Base-by-base conservation (phyloP, 179 eudicot species). In the Beta corolliflora region DNA sequence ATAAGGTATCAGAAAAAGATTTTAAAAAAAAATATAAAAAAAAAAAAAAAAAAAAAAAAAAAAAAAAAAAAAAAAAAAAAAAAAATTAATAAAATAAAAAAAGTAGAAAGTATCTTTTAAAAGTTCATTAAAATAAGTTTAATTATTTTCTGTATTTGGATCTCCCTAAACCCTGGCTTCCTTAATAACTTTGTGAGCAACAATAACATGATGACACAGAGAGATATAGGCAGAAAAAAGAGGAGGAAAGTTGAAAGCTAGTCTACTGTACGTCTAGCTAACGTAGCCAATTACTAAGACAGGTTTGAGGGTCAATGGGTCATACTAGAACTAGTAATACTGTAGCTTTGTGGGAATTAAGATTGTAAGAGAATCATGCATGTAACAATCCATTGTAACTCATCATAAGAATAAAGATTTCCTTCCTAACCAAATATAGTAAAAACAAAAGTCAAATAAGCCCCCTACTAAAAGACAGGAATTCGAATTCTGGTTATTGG, bases 341-440 rank as follows among this genome's bases (percentile, higher is more conserved):
- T 46, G 31, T 44, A 50, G 58, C 58, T 71, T 71, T 71, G 59
- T 1, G 59, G 36, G 36, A 48, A 48, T 50, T 50, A 71, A 23
- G 74, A 71, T 48, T 48, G 56, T 48, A 21, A 50, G 31, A 21
- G 15, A 21, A 71, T 71, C 63, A 58, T 58, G 63, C 63, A 58
- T 58, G 63, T 58, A 14, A 58, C 12, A 16, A 73, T 53, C 36
- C 41, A 36, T 31, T 6, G 63, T 58, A 60, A n/a, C 3, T 18
- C 9, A 18, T 7, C 4, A 60, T 9, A 18, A 1, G 45, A 3
- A 65, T 15, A 61, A 65, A 25, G 60, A 55, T 5, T 19, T 78
- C 21, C 19, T 78, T 53, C 36, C 50, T 45, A 25, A 66, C 65
- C 73, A 53, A 66, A 77, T 11, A 78, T 78, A 67, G 64, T 5